phyloP scores from a whole-genome alignment of 2,329 filamentous ascomycete species.

The Sarocladium kiliense region DNA sequence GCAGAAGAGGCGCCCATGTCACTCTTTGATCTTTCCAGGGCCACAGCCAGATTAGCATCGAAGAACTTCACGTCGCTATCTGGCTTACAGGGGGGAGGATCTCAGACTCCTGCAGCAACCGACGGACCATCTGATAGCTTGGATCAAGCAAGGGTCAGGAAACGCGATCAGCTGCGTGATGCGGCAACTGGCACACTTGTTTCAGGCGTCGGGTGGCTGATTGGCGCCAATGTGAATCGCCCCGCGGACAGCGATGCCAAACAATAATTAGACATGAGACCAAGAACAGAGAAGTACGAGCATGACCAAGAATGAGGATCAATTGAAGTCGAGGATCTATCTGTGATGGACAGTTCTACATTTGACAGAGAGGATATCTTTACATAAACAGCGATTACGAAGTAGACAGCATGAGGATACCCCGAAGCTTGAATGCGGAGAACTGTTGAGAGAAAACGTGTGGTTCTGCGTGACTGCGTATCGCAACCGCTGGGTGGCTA shows the following conservation, averaged over 20 bases:
- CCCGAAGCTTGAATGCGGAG: no score
- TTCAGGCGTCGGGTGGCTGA: constrained; percentile 62
- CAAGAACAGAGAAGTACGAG: not conserved
- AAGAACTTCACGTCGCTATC: constrained; percentile 53
- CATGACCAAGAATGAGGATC: not conserved
- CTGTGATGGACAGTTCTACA: no score
- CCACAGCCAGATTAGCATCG: constrained; percentile 54
- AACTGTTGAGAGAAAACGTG: no score
- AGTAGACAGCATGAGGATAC: no score
- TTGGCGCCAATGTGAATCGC: constrained; percentile 45
- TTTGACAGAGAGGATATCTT: no score
- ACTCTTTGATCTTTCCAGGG: constrained; percentile 58
- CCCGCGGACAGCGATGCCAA: not conserved
- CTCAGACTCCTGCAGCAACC: constrained; percentile 13
- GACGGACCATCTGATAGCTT: constrained; percentile 18
- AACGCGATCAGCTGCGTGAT: constrained; percentile 66
- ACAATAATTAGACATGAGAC: not conserved
- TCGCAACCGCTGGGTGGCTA: no score
- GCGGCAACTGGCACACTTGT: constrained; percentile 63
- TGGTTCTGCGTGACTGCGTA: no score
- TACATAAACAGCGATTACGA: not conserved
- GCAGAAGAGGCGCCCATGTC: constrained; percentile 58
- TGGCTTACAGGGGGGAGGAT: constrained; percentile 33
- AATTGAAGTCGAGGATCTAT: no score
- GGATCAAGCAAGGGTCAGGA: constrained; percentile 47